phyloP scores from a whole-genome alignment of 2,329 filamentous ascomycete species.

The Fusarium citri region DNA sequence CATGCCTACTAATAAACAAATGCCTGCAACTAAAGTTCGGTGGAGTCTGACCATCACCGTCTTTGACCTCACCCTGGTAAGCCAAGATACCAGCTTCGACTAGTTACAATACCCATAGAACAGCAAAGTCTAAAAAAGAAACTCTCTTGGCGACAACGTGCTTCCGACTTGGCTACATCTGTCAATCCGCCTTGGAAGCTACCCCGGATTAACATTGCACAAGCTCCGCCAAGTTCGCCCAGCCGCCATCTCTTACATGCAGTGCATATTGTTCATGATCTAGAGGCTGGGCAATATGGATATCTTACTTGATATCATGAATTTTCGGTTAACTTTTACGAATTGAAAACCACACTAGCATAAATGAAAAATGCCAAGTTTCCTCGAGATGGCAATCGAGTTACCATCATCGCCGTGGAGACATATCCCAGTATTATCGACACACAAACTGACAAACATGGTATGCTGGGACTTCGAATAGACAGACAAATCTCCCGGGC shows the following conservation, averaged over 20 bases:
- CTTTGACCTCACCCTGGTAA: not conserved
- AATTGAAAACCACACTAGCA: not conserved
- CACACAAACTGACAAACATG: not conserved
- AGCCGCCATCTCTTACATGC: slow-evolving; percentile 18
- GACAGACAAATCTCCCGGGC: not conserved
- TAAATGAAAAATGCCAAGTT: not conserved
- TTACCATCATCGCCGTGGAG: not conserved
- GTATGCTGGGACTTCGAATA: not conserved
- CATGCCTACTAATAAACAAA: not conserved
- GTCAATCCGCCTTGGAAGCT: slow-evolving; percentile 2
- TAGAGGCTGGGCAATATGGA: slow-evolving; percentile 5
- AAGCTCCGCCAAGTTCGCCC: slow-evolving; percentile 28
- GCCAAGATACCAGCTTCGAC: slow-evolving; percentile 16
- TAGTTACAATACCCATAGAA: not conserved
- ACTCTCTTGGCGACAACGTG: slow-evolving; percentile 7
- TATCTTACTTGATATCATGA: not conserved
- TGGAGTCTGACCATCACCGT: slow-evolving; percentile 2
- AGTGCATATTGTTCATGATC: slow-evolving; percentile 12
- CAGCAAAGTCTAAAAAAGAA: not conserved
- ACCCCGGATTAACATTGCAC: slow-evolving; percentile 30
- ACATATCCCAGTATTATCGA: not conserved
- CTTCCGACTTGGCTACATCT: slow-evolving; percentile 14
- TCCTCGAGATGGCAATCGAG: not conserved
- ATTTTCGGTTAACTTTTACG: slow-evolving; percentile 1
- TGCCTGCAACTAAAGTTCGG: not conserved